phyloP scores from a whole-genome alignment of 2,329 filamentous ascomycete genomes.

The Pestalotiopsis fici region DNA sequence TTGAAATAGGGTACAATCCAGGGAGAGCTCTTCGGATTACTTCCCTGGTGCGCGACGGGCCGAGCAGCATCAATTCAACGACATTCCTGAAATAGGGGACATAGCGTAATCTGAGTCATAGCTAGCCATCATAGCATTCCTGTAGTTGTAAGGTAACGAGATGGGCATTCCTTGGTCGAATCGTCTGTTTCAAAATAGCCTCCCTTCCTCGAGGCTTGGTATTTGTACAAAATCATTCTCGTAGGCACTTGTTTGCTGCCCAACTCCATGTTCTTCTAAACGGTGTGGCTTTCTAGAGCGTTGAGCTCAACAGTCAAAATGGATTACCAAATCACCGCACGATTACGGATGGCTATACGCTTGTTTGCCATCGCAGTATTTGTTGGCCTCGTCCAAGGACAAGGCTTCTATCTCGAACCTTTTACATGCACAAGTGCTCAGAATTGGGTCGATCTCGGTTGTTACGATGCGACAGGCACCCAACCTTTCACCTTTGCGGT shows the following conservation, averaged over 20 bases:
- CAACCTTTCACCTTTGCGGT: constrained; percentile 1
- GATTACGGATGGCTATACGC: background rate
- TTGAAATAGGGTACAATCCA: too few relatives aligned
- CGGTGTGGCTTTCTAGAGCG: background rate
- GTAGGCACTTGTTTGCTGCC: background rate
- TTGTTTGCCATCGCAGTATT: background rate
- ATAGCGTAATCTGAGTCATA: background rate
- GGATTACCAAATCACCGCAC: background rate
- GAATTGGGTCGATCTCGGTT: constrained; percentile 1
- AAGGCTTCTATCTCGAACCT: background rate
- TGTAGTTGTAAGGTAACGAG: background rate
- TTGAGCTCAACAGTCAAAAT: background rate
- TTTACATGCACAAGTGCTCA: background rate
- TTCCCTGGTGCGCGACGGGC: background rate
- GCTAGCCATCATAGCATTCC: background rate
- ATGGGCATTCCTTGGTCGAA: background rate
- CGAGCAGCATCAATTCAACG: background rate
- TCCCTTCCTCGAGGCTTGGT: background rate
- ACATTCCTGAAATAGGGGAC: background rate
- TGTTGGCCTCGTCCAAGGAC: background rate
- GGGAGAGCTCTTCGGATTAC: background rate
- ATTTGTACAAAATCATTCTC: background rate
- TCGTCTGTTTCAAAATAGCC: background rate
- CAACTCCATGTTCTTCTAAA: background rate
- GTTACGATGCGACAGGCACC: background rate